A percentile compares a stretch with the other conserved stretches of the same genome.
phyloP scores from a whole-genome alignment of 2,329 filamentous ascomycete genomes.

The Cordyceps militaris region DNA sequence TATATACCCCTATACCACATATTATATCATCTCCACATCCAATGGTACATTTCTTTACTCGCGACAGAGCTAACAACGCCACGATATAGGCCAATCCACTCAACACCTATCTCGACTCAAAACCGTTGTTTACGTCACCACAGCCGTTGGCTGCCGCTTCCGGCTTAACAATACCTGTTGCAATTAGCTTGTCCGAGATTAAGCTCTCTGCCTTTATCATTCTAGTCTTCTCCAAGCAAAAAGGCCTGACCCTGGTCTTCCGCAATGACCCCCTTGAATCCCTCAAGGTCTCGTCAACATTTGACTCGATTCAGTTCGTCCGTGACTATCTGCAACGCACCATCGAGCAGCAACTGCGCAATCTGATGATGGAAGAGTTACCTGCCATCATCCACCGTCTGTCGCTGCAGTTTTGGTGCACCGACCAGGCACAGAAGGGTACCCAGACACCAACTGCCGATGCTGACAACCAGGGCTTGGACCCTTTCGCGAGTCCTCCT shows the following conservation, averaged over 20 bases:
- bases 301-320: slow-evolving; percentile 97
- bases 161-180: slow-evolving; percentile 91
- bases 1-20: not conserved
- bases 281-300: slow-evolving; percentile 96
- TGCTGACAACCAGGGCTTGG: slow-evolving; percentile 55
- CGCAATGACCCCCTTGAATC: slow-evolving; percentile 97
- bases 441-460: slow-evolving; percentile 41
- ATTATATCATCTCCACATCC: slow-evolving; percentile 2
- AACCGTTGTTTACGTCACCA: slow-evolving; percentile 87
- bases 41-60: not conserved
- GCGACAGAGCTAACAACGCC: slow-evolving; percentile 5
- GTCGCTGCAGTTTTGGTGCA: slow-evolving; percentile 82
- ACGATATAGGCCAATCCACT: slow-evolving; percentile 74
- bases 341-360: slow-evolving; percentile 87
- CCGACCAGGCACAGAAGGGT: slow-evolving; percentile 59
- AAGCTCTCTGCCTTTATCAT: slow-evolving; percentile 96
- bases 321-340: slow-evolving; percentile 94
- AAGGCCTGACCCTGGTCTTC: slow-evolving; percentile 93
- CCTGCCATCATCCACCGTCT: slow-evolving; percentile 93
- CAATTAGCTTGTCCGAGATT: slow-evolving; percentile 93
- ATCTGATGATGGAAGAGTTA: slow-evolving; percentile 95
- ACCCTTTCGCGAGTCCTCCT: slow-evolving; percentile 76
- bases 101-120: slow-evolving; percentile 89
- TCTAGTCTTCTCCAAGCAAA: slow-evolving; percentile 93
- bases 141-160: slow-evolving; percentile 85